Conservation (phyloP, 1,284 basidiomycete genomes). For the Flammula alnicola region DNA sequence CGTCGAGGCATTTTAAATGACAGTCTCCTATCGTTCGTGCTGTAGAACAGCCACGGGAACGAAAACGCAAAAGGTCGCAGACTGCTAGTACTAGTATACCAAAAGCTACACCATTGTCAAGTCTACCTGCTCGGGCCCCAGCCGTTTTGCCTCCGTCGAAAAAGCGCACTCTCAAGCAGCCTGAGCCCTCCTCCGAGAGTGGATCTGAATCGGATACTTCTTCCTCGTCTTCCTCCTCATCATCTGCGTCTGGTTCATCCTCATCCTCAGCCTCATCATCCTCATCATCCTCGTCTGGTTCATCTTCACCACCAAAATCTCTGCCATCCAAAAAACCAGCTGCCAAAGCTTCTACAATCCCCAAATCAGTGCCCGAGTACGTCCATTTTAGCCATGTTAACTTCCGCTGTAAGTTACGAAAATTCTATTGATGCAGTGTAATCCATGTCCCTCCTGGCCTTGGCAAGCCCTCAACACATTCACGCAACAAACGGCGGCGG, state of each 20-base stretch:
- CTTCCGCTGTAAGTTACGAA: not conserved
- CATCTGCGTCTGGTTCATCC: conserved; percentile 21
- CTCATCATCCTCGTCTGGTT: conserved; percentile 19
- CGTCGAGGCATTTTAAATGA: not conserved
- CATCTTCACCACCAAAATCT: conserved; percentile 17
- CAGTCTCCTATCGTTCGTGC: not conserved
- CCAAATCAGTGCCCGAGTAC: conserved; percentile 6
- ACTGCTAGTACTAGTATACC: not conserved
- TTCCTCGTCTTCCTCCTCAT: conserved; percentile 22
- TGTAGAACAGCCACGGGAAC: conserved; percentile 17
- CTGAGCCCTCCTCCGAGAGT: conserved; percentile 8
- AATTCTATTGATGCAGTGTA: not conserved
- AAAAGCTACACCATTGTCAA: not conserved
- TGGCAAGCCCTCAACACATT: conserved; percentile 69
- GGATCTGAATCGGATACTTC: conserved; percentile 26
- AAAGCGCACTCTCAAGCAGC: conserved; percentile 6
- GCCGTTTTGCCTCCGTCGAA: not conserved
- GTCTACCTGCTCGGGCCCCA: too few species aligned
- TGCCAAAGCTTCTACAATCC: not conserved
- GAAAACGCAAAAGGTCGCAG: conserved; percentile 18
- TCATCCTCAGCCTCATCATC: conserved; percentile 20
- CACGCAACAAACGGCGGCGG: conserved; percentile 63
- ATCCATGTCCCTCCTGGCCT: conserved; percentile 33
- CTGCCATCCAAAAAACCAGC: conserved; percentile 12
- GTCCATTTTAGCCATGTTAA: conserved; percentile 12